A percentile compares a stretch with the other conserved stretches of the same genome.
Evolutionary conservation across 2,329 filamentous ascomycete species (phyloP).

Genomic region (Salinomyces thailandicus): DNA sequence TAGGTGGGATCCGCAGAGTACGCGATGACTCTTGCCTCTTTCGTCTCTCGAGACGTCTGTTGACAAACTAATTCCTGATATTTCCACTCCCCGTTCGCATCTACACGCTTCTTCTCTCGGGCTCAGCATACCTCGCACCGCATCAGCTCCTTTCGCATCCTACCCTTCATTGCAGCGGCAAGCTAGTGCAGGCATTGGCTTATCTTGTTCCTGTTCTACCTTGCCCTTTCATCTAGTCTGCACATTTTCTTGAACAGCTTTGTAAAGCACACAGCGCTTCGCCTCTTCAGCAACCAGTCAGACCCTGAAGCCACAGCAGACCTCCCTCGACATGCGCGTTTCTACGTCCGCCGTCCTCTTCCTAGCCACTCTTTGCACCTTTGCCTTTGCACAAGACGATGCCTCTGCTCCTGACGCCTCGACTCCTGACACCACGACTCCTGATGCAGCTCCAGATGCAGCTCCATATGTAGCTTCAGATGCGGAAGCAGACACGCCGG

Average conservation of each 20-base stretch:
- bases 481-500: not conserved
- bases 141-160: not conserved
- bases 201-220: not conserved
- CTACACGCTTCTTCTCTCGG: too few species aligned
- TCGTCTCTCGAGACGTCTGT: too few species aligned
- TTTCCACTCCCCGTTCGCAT: too few species aligned
- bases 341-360: not conserved
- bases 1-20: too few species aligned
- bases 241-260: conserved; percentile 1
- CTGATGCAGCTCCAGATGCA: not conserved
- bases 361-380: not conserved
- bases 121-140: not conserved
- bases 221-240: conserved; percentile 1
- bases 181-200: conserved; percentile 3
- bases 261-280: conserved; percentile 1
- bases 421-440: not conserved
- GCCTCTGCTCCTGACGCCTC: not conserved
- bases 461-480: not conserved
- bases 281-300: not conserved
- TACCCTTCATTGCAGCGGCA: conserved; percentile 2
- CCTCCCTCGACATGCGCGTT: conserved; percentile 1
- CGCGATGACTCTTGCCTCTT: too few species aligned
- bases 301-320: not conserved
- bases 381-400: not conserved
- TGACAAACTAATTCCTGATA: too few species aligned